These are phyloP conservation scores for Hygrocybe punicea DNA, from an alignment of 768 basidiomycete species.

Conservation along the genomic window DNA sequence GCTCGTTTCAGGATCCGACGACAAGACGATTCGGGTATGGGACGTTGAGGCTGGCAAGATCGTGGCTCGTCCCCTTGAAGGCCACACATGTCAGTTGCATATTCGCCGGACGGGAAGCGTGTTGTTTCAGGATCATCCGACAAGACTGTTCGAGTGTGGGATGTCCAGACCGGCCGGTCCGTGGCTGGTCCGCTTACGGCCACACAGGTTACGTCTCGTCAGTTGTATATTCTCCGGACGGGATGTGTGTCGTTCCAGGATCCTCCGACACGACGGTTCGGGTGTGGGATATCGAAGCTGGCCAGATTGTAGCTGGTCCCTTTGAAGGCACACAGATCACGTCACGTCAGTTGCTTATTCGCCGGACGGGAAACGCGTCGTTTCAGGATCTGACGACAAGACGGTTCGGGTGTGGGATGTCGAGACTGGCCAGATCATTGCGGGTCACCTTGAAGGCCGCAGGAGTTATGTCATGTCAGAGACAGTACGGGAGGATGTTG, in stretches of 20 bases:
- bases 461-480: conserved; percentile 3
- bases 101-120: neutral
- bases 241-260: neutral
- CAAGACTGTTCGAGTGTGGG: too few relatives aligned
- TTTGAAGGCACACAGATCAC: neutral
- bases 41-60: neutral
- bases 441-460: too few relatives aligned
- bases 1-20: neutral
- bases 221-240: neutral
- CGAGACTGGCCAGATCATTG: conserved; percentile 16
- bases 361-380: neutral
- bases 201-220: neutral
- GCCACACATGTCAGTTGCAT: neutral
- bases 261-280: conserved; percentile 1
- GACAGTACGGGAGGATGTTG: conserved; percentile 17
- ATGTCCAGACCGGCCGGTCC: too few relatives aligned
- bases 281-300: conserved; percentile 10
- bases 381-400: conserved; percentile 13
- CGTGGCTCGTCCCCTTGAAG: neutral
- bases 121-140: neutral
- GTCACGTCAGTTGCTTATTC: neutral
- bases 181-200: neutral
- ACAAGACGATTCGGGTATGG: neutral
- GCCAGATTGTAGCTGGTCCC: conserved; percentile 8
- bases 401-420: conserved; percentile 21